Evolutionary conservation across 2,329 filamentous ascomycete species (phyloP).

Genomic region (Fusarium sterilihyphosum): DNA sequence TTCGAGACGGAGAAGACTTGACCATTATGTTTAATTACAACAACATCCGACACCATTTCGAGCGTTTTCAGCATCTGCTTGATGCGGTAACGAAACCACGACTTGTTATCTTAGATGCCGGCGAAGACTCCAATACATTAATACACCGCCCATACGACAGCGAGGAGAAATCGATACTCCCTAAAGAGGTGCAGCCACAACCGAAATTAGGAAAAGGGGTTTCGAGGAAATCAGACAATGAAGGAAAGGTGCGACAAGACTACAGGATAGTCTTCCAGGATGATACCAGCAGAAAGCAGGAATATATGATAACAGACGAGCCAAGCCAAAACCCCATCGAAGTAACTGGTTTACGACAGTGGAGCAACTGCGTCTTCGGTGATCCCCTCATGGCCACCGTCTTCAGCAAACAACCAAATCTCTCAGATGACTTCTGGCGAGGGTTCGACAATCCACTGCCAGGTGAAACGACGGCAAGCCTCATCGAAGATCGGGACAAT

Average conservation of each 20-base stretch:
- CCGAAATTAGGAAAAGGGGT: not conserved
- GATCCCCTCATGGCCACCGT: slow-evolving; percentile 65
- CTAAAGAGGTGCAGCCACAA: slow-evolving; percentile 2
- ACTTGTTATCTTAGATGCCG: slow-evolving; percentile 65
- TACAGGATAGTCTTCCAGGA: slow-evolving; percentile 4
- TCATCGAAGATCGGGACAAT: slow-evolving; percentile 57
- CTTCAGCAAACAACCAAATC: slow-evolving; percentile 57
- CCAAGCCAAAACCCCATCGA: slow-evolving; percentile 37
- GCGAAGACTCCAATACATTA: slow-evolving; percentile 61
- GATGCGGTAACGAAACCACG: slow-evolving; percentile 62
- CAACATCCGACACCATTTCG: slow-evolving; percentile 62
- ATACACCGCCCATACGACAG: slow-evolving; percentile 43
- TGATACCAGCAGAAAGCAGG: not conserved
- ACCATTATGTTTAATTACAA: slow-evolving; percentile 67
- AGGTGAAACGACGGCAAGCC: slow-evolving; percentile 20
- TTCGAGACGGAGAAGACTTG: slow-evolving; percentile 70
- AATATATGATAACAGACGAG: not conserved
- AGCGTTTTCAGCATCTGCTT: slow-evolving; percentile 59
- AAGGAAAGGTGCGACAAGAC: not conserved
- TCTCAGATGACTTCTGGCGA: slow-evolving; percentile 56
- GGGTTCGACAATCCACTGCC: slow-evolving; percentile 53
- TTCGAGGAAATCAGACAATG: not conserved
- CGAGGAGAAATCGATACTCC: not conserved
- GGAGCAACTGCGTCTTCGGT: slow-evolving; percentile 68
- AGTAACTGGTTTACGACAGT: slow-evolving; percentile 65